Conservation (phyloP, 768 basidiomycete genomes). For the Artomyces pyxidatus region DNA sequence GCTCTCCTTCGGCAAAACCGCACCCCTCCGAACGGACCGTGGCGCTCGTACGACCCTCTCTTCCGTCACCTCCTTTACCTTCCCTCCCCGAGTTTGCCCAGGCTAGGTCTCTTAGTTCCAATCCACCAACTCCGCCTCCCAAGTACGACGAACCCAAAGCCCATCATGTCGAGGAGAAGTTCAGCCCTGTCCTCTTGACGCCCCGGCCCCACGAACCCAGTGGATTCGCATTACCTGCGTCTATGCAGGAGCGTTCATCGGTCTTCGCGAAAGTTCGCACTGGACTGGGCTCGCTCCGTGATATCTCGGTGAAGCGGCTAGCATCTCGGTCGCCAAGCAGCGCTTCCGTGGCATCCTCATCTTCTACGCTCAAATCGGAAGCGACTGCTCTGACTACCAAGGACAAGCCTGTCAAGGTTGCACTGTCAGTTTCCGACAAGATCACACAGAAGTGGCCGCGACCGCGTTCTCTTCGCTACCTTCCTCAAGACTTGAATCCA, state of each 20-base stretch:
- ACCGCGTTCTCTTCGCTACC: conserved; percentile 25
- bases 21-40: neutral
- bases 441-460: conserved; percentile 47
- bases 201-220: no score
- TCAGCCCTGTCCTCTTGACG: no score
- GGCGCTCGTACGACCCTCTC: neutral
- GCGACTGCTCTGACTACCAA: no score
- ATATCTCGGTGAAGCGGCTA: neutral
- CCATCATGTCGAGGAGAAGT: no score
- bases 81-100: neutral
- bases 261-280: no score
- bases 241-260: no score
- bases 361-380: no score
- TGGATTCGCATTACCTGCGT: no score
- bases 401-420: neutral
- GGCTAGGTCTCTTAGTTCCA: neutral
- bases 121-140: neutral
- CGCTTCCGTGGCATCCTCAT: neutral
- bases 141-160: neutral
- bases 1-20: no score
- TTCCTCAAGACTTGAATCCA: neutral
- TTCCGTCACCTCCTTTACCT: neutral
- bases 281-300: neutral
- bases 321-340: neutral
- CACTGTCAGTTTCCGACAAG: conserved; percentile 21